Base-by-base conservation (phyloP, 441 rosid genomes). In the Pelargonium hybrid region DNA sequence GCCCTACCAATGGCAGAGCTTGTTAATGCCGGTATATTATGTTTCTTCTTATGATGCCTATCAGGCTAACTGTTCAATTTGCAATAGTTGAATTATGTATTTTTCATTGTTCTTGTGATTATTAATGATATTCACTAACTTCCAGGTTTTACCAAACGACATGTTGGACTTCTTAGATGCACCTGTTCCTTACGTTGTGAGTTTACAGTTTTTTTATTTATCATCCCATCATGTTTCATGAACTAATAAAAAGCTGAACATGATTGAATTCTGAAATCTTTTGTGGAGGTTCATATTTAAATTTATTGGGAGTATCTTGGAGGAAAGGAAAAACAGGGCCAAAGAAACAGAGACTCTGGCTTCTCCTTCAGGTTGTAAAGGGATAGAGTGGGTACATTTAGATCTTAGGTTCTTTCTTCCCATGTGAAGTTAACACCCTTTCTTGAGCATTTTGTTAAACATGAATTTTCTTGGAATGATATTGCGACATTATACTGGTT, bases 1-100 rank as follows among this genome's bases (percentile, higher is more conserved):
- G 57, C 97, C 98, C 13, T 94, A 86, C 83, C 96, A 83, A 72
- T 94, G 97, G 97, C 98, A 94, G 82, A 91, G 97, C 86, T 87
- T 91, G 68, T 80, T 90, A 77, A 94, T 94, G 96, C 96, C 97
- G 77, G 98, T 94, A 83, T 74, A 64, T 7, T 56, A 56, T 5
- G 4, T 15, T 43, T 9, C 61, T 54, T 18, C 11, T 18, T 54
- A 10, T 43, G 48, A 43, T 43, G 48, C 48, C 14, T 43, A 10
- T 43, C 48, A 8, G 48, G 11, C 48, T 43, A 43, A 43, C 48
- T 43, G 13, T 43, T 11, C 63, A 18, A 6, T 20, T 56, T 56
- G 21, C 21, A 18, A 1, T 7, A 62, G 41, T 25, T 65, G 41
- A 4, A 25, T 8, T n/a, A 2, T 64, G 4, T 47, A 3, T 9